Base-by-base conservation (phyloP, 106 monocot species). In the Phalaenopsis equestris region DNA sequence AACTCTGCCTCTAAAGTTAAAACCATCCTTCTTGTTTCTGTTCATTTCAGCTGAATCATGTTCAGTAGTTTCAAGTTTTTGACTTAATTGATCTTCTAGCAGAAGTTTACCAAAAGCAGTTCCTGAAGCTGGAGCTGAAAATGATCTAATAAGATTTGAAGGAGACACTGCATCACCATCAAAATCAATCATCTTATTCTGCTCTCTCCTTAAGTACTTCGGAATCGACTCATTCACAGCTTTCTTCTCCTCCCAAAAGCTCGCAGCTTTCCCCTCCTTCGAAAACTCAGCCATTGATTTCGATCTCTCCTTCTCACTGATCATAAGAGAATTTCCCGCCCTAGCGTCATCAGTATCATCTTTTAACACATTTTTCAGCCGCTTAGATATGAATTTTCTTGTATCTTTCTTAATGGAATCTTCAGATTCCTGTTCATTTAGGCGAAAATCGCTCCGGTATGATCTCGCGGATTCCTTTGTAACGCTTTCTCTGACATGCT, bases 41-140 rank as follows among this genome's bases (percentile, higher is more conserved):
- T 79, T 83, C 10, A 41, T 70, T 46, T 86, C 79, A 37, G 19
- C 65, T 14, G 84, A 81, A 78, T 46, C 41, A 68, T 64, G 49
- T 65, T 85, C 87, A 1, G 80, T 84, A 65, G 52, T 68, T 88
- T 91, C 91, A 55, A 88, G 87, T 48, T 91, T 90, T 42, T 75
- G 83, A 56, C 52, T 45, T 24, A 81, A 68, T 36, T 80, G 78
- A 36, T 92, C 94, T 61, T 89, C 86, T 76, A 84, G 36, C 38
- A 94, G 85, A 85, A 89, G 84, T 76, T 92, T 92, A 39, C 78
- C 86, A 57, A 94, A 94, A 56, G 86, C 89, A 21, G 87, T 85
- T 84, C 88, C 87, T 46, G 88, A 89, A 10, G 84, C 84, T 42
- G 98, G 94, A 55, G 94, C 92, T 49, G 98, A 98, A 46, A 90